Base-by-base conservation (phyloP, 352 stramenopile species). In the Globisporangium parvum region DNA sequence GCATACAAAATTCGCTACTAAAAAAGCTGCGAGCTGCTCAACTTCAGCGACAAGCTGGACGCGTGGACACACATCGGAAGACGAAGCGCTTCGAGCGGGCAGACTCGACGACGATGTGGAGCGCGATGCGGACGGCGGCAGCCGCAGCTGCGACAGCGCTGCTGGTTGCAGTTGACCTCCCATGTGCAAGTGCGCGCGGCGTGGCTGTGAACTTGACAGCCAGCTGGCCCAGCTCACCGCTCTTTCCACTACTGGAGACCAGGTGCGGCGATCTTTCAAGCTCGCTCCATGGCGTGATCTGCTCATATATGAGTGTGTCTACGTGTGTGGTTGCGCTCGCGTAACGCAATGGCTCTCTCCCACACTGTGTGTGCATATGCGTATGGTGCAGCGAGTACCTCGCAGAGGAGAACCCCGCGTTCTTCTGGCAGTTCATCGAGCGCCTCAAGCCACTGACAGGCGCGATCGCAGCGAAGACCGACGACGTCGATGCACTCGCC, bases 371-470 rank as follows among this genome's bases (percentile, higher is more conserved):
- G 21, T 46, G 23, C n/a, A n/a, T n/a, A n/a, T n/a, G 26, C 26
- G 26, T 40, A 23, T 20, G 18, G 39, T 11, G 37, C 6, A 91
- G 81, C 63, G 84, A 91, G 52, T 93, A 88, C 57, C 66, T 93
- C 39, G 80, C 81, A 14, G 78, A 91, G 44, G 81, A 91, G 53
- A 88, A 90, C 51, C 79, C 80, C 18, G 57, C 73, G 47, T 84
- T 78, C 55, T 93, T 92, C 59, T 93, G 80, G 80, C 64, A 76
- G 63, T 93, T 83, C 50, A 50, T 91, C 21, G 77, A 88, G 37
- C 45, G 75, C 20, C 44, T 92, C 35, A 51, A 60, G 50, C 39
- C 53, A 41, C 62, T 71, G 40, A 69, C 67, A 35, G 48, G 51
- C 21, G 65, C 66, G 54, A 65, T 88, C 40, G 57, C 65, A 28